A percentile compares a stretch with the other conserved stretches of the same genome.
Conservation (phyloP, 1,139 yeast species). For the Kazachstania sp. region DNA sequence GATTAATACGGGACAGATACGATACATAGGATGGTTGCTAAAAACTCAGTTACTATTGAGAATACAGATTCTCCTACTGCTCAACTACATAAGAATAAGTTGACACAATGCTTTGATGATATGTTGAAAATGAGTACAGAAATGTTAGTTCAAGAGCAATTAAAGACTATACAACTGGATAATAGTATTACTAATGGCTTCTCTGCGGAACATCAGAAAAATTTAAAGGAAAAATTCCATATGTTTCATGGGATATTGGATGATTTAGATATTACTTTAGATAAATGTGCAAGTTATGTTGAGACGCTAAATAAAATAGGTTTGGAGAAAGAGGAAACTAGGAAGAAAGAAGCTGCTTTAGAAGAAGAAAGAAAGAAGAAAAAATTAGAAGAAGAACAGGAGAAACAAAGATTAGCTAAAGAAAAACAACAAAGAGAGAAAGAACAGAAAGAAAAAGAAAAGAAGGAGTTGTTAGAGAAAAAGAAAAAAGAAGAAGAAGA, state of each 20-base stretch:
- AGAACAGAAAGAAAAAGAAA: conserved; percentile 12
- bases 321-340: conserved; percentile 14
- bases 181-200: conserved; percentile 24
- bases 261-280: conserved; percentile 32
- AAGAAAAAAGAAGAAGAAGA: conserved; percentile 9
- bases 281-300: conserved; percentile 31
- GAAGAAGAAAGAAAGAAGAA: not conserved
- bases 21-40: conserved; percentile 6
- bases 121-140: conserved; percentile 28
- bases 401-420: conserved; percentile 7
- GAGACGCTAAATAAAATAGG: conserved; percentile 26
- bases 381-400: conserved; percentile 12
- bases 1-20: too few relatives aligned
- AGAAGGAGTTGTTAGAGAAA: conserved; percentile 12
- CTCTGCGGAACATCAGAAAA: conserved; percentile 19
- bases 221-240: conserved; percentile 24
- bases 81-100: conserved; percentile 17
- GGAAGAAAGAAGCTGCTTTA: conserved; percentile 7
- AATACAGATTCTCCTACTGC: conserved; percentile 1
- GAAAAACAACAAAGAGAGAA: conserved; percentile 12
- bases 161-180: conserved; percentile 29
- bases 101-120: conserved; percentile 29
- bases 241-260: conserved; percentile 31
- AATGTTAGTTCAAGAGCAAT: conserved; percentile 30
- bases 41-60: conserved; percentile 1